Conservation (phyloP, 768 basidiomycete genomes). For the Dendrothele bispora region DNA sequence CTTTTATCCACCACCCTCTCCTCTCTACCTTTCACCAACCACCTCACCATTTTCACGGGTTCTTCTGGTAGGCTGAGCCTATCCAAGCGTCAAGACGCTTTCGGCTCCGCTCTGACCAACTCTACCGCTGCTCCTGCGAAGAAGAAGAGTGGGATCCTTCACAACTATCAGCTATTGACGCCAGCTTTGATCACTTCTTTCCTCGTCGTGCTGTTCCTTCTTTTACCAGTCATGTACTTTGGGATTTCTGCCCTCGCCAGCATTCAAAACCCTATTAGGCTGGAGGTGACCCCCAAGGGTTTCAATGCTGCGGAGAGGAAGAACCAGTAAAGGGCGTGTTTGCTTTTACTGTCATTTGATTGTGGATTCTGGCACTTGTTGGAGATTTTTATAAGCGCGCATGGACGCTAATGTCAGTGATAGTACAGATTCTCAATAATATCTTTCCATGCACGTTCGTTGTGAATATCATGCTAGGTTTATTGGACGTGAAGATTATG, state of each 20-base stretch:
- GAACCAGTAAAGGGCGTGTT: constrained; percentile 50
- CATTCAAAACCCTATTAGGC: constrained; percentile 68
- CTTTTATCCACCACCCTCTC: constrained; percentile 45
- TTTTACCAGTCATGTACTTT: constrained; percentile 64
- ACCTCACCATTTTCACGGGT: constrained; percentile 69
- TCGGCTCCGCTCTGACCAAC: not conserved
- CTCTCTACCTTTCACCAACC: constrained; percentile 44
- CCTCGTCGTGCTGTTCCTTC: constrained; percentile 63
- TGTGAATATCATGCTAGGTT: too few relatives aligned
- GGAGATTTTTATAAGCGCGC: too few relatives aligned
- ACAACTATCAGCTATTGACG: constrained; percentile 75
- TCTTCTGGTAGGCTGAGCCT: constrained; percentile 40
- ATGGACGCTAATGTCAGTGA: too few relatives aligned
- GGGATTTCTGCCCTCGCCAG: constrained; percentile 69
- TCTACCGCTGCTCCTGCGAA: constrained; percentile 8
- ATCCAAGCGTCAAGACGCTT: constrained; percentile 38
- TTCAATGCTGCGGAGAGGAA: constrained; percentile 74
- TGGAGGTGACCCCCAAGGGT: constrained; percentile 62
- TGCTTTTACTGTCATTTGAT: not conserved
- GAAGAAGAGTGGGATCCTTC: constrained; percentile 57
- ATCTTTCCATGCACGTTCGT: too few relatives aligned
- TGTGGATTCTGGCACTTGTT: not conserved
- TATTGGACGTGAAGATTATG: too few relatives aligned
- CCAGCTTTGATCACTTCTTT: constrained; percentile 70
- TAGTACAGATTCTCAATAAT: too few relatives aligned